These are phyloP conservation scores for Apiospora malaysiana DNA, from an alignment of 2,329 filamentous ascomycete genomes.

Conservation along the genomic window DNA sequence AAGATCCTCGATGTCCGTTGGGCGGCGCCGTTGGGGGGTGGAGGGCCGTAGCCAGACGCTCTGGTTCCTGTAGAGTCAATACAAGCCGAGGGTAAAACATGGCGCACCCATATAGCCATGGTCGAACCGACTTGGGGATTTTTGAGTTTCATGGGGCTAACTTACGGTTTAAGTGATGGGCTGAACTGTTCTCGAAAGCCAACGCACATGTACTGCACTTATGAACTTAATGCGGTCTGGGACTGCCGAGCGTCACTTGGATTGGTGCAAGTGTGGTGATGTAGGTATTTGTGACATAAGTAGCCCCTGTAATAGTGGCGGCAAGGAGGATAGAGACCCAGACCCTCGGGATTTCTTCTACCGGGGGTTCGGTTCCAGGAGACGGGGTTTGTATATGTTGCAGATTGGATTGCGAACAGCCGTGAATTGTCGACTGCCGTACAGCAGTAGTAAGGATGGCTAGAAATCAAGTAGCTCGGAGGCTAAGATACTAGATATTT, in stretches of 20 bases:
- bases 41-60: not conserved
- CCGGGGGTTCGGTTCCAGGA: not conserved
- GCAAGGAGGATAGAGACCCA: not conserved
- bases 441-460: not conserved
- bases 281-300: not conserved
- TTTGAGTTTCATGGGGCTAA: not conserved
- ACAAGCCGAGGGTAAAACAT: not conserved
- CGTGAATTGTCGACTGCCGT: not conserved
- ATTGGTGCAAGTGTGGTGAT: not conserved
- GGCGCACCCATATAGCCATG: not conserved
- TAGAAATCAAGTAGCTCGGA: not conserved
- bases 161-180: not conserved
- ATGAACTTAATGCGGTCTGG: not conserved
- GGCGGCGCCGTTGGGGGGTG: too few species aligned
- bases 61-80: not conserved
- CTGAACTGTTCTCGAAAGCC: not conserved
- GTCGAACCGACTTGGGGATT: not conserved
- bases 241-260: not conserved
- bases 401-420: constrained; percentile 3
- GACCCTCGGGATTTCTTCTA: not conserved
- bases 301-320: constrained; percentile 7
- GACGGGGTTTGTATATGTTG: constrained; percentile 13
- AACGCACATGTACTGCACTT: not conserved
- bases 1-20: not conserved
- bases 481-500: not conserved